Base-by-base conservation (phyloP, 768 basidiomycete genomes). In the Terana coerulea region DNA sequence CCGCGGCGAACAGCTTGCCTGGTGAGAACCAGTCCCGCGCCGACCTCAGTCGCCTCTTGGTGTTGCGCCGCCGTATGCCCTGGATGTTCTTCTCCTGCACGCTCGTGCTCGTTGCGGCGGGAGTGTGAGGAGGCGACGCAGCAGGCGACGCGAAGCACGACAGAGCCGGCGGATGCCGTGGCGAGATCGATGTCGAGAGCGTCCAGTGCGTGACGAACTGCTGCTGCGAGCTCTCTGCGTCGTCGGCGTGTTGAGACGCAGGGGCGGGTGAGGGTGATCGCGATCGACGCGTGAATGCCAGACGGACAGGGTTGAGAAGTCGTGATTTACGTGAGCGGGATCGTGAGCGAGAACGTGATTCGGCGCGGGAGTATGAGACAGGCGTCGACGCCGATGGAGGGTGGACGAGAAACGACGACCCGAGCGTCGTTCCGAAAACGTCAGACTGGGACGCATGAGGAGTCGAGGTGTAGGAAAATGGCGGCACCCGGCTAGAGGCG, bases 21-120 rank as follows among this genome's bases (percentile, higher is more conserved):
- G 66, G 64, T 43, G 66, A 66, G 57, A 69, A 64, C 68, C 68
- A 69, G 60, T 66, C 66, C 39, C 64, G 61, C 59, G 66, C 63
- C n/a, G 64, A 62, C 50, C 66, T 61, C 41, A 69, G 58, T 37
- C 63, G 59, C 53, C 60, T 56, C 46, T 33, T 45, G 33, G 48
- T 46, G 26, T 11, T 34, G 25, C 67, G 65, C 46, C 65, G 59
- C 50, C 62, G 62, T 44, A 57, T 58, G 43, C 60, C 66, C 52
- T 58, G 51, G 24, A 48, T 44, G 42, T 49, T 34, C 56, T 63
- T 59, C 53, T 54, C 53, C 43, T 57, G 54, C 45, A 56, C 49
- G 28, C 53, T 54, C 33, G 59, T 55, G 43, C 55, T 56, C 36
- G 51, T 45, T 30, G 52, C 53, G 44, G 29, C 51, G 52, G 53